phyloP scores from a whole-genome alignment of 2,329 filamentous ascomycete genomes.

The Leptodontidium sp. region DNA sequence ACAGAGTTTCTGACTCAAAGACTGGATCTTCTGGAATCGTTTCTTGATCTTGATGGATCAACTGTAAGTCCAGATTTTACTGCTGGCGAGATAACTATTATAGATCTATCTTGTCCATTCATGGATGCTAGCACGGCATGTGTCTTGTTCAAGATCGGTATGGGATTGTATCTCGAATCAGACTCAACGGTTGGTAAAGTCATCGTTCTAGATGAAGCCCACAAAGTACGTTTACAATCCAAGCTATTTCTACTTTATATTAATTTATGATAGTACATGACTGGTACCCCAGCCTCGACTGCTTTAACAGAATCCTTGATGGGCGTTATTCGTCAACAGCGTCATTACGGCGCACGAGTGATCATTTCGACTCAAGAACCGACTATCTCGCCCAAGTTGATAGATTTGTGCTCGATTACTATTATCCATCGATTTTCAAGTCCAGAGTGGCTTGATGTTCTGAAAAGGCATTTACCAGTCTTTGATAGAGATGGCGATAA shows the following conservation, averaged over 20 bases:
- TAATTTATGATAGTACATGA: constrained; percentile 60
- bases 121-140: constrained; percentile 73
- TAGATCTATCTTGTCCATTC: constrained; percentile 78
- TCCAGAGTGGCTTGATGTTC: constrained; percentile 61
- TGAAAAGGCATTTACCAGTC: constrained; percentile 57
- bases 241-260: neutral
- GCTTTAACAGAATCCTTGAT: constrained; percentile 69
- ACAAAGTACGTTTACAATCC: constrained; percentile 61
- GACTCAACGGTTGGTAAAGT: constrained; percentile 60
- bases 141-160: constrained; percentile 74
- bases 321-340: constrained; percentile 71
- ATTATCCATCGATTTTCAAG: constrained; percentile 77
- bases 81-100: constrained; percentile 56
- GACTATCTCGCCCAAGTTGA: constrained; percentile 70
- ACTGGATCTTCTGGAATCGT: constrained; percentile 64
- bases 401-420: constrained; percentile 75
- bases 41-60: constrained; percentile 29
- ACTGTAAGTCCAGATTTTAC: constrained; percentile 59
- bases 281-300: constrained; percentile 59
- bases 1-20: constrained; percentile 63
- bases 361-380: constrained; percentile 82
- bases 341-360: constrained; percentile 71
- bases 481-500: constrained; percentile 42
- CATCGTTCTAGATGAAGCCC: constrained; percentile 79
- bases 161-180: constrained; percentile 69